These are phyloP conservation scores for Melastoma malabathricum DNA, from an alignment of 345 rosid species.

Conservation along the genomic window DNA sequence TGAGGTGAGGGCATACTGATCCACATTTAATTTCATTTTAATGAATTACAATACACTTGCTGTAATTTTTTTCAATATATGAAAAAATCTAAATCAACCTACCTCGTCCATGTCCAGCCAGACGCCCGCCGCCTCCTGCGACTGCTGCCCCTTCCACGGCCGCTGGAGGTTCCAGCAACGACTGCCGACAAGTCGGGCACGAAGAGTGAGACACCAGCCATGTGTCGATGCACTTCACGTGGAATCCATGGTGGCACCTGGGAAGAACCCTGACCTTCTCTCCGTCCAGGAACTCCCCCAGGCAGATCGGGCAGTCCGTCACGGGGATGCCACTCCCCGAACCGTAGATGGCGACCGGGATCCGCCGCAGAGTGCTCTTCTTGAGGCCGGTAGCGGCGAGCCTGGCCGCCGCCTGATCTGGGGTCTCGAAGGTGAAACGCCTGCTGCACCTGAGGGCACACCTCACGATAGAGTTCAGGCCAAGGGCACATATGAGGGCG, in stretches of 20 bases:
- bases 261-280: constrained; percentile 62
- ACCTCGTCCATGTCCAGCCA: constrained; percentile 17
- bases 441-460: constrained; percentile 51
- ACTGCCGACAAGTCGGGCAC: constrained; percentile 60
- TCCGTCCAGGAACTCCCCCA: constrained; percentile 53
- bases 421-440: constrained; percentile 24
- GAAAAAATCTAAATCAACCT: constrained; percentile 6
- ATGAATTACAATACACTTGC: too few relatives aligned
- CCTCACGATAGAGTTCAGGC: constrained; percentile 47
- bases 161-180: constrained; percentile 25
- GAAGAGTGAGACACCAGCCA: constrained; percentile 58
- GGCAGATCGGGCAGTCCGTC: constrained; percentile 63
- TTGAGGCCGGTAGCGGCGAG: constrained; percentile 31
- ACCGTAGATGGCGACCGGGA: constrained; percentile 43
- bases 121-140: constrained; percentile 11
- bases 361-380: constrained; percentile 41
- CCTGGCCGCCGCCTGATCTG: constrained; percentile 19
- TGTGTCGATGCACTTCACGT: constrained; percentile 52
- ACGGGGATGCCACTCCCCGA: constrained; percentile 29
- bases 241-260: constrained; percentile 59
- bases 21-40: too few relatives aligned
- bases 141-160: constrained; percentile 12
- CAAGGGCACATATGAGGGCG: constrained; percentile 47
- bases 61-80: too few relatives aligned
- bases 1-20: too few relatives aligned